A percentile compares a stretch with the other conserved stretches of the same genome.
phyloP scores from a whole-genome alignment of 306 rosid genomes.

The Delonix regia region DNA sequence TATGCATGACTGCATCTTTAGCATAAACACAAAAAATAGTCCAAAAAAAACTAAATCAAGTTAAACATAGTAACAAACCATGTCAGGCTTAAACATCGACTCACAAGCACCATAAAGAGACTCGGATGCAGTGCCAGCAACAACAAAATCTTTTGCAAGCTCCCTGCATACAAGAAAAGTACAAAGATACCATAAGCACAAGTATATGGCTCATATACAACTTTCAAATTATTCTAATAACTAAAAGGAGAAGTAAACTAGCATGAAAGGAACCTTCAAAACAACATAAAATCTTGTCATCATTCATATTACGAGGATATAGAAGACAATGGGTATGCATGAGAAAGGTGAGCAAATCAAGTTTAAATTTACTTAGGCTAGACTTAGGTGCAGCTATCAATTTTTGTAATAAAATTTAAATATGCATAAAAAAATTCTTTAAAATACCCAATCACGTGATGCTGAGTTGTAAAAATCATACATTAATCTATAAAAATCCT shows the following conservation, averaged over 20 bases:
- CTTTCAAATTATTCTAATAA: slow-evolving; percentile 23
- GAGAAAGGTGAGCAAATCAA: background rate
- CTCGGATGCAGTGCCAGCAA: slow-evolving; percentile 96
- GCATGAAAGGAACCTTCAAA: slow-evolving; percentile 21
- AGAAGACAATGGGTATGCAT: background rate
- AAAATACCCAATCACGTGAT: too few relatives aligned
- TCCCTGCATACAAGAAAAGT: slow-evolving; percentile 63
- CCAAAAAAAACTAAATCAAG: slow-evolving; percentile 27
- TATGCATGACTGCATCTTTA: background rate
- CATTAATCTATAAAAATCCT: too few relatives aligned
- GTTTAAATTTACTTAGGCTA: background rate
- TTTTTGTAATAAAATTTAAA: too few relatives aligned
- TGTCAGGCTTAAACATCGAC: slow-evolving; percentile 92
- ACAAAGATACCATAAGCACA: slow-evolving; percentile 2
- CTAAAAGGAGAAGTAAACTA: slow-evolving; percentile 2
- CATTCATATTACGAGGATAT: background rate
- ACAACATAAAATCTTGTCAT: background rate
- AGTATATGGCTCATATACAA: background rate
- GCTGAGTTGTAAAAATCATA: too few relatives aligned
- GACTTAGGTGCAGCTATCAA: too few relatives aligned
- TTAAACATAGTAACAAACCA: slow-evolving; percentile 59
- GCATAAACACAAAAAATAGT: slow-evolving; percentile 15
- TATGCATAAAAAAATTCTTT: too few relatives aligned
- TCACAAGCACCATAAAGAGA: slow-evolving; percentile 99
- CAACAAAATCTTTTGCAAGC: slow-evolving; percentile 97